Base-by-base conservation (phyloP, 768 basidiomycete species). In the Exsudoporus frostii region DNA sequence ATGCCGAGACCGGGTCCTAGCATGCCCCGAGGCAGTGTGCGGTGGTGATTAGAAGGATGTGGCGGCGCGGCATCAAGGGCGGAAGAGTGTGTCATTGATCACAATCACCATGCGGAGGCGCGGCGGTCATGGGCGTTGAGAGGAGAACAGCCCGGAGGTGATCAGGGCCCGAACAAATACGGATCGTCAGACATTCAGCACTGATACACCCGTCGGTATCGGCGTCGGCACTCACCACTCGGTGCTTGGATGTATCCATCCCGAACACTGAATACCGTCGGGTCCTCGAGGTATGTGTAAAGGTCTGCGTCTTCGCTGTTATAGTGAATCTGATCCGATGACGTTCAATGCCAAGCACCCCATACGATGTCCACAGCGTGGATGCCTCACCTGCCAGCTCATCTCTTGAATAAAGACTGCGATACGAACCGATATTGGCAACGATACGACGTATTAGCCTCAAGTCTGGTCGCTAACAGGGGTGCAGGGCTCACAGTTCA, bases 401-500 rank as follows among this genome's bases (percentile, higher is more conserved):
- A 84, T 83, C 65, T 85, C 83, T 59, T 84, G 81, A n/a, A 84
- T 81, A 24, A 79, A 73, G 57, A 81, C 83, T 50, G 32, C 8
- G 7, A 36, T 81, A 34, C 3, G 33, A 29, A 14, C 13, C 20
- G 15, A 30, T 17, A 20, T 44, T 15, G 19, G 17, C 17, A 10
- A 32, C 19, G 34, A 27, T 7, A 5, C 14, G 17, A 33, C 14
- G 25, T 6, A 22, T 45, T 30, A n/a, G 30, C 24, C n/a, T n/a
- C n/a, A 32, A 39, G 29, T 36, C 6, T 33, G 10, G 27, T 20
- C 39, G 22, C 7, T n/a, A 27, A 37, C 33, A n/a, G 17, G 22
- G 33, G 29, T 20, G 13, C 11, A 48, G 36, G 1, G 65, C 79
- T 58, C 55, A 80, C 85, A 85, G 60, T 87, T 86, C 4, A 81